Conservation (phyloP, 2,329 filamentous ascomycete species). For the Trichoderma guizhouense region DNA sequence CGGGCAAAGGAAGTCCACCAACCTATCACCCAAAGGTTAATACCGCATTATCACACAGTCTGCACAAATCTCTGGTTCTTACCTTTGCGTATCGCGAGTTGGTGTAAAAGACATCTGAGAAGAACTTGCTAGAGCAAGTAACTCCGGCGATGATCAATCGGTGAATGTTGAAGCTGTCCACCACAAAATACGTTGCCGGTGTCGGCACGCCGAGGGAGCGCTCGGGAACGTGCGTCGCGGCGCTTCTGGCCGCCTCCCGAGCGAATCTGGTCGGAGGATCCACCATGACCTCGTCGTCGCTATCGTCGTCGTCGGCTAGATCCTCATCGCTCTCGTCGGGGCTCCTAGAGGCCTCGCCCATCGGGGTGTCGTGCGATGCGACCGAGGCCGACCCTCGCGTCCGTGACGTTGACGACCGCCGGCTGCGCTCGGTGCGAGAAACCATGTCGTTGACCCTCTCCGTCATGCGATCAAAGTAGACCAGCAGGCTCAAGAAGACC, state of each 20-base stretch:
- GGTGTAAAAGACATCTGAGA: conserved; percentile 97
- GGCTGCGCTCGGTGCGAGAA: conserved; percentile 55
- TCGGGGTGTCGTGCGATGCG: conserved; percentile 29
- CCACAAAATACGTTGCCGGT: conserved; percentile 72
- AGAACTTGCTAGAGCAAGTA: conserved; percentile 98
- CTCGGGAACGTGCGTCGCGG: conserved; percentile 20
- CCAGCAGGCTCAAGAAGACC: conserved; percentile 89
- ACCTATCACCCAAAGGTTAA: conserved; percentile 56
- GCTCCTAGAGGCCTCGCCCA: conserved; percentile 29
- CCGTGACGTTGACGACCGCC: conserved; percentile 19
- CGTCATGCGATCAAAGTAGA: conserved; percentile 99
- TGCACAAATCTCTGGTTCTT: conserved; percentile 30
- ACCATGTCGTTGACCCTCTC: conserved; percentile 86
- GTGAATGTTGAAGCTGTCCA: conserved; percentile 99
- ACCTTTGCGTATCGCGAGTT: conserved; percentile 99
- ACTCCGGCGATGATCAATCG: conserved; percentile 94
- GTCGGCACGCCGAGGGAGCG: conserved; percentile 22
- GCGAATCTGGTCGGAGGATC: conserved; percentile 28
- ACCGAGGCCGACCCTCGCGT: conserved; percentile 6
- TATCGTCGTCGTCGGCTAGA: conserved; percentile 48
- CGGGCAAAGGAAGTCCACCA: conserved; percentile 83
- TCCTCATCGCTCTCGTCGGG: conserved; percentile 49
- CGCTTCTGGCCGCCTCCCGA: conserved; percentile 6
- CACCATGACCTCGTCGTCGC: conserved; percentile 33
- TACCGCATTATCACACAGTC: neutral